Percentiles rank a stretch among this genome's conserved stretches.
These are phyloP conservation scores for Ophiocytium majus DNA, from an alignment of 352 stramenopile species.

Conservation along the genomic window DNA sequence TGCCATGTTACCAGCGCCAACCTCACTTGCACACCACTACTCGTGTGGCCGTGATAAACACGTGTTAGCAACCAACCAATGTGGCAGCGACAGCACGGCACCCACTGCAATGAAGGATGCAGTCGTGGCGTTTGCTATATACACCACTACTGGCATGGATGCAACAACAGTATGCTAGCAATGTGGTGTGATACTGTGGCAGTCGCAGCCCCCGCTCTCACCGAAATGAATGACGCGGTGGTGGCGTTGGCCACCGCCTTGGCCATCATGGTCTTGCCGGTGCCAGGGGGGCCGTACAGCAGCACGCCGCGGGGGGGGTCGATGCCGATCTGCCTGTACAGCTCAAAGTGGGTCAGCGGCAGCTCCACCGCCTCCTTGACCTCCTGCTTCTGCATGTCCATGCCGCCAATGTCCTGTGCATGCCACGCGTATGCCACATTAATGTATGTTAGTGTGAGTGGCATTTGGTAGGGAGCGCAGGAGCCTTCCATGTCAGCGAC, in stretches of 20 bases:
- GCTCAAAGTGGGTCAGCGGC: constrained; percentile 96
- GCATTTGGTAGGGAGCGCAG: too few species aligned
- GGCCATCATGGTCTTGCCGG: constrained; percentile 76
- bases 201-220: constrained; percentile 50
- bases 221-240: constrained; percentile 96
- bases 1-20: too few species aligned
- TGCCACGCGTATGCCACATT: too few species aligned
- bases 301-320: constrained; percentile 96
- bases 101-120: constrained; percentile 94
- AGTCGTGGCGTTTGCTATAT: too few species aligned
- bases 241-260: constrained; percentile 99
- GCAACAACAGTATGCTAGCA: not conserved
- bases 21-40: too few species aligned
- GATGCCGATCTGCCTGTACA: constrained; percentile 99
- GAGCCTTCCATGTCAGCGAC: too few species aligned
- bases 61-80: too few species aligned
- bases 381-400: constrained; percentile 98
- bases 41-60: too few species aligned
- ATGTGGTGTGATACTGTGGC: not conserved
- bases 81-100: too few species aligned
- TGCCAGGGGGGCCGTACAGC: constrained; percentile 89
- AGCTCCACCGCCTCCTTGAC: constrained; percentile 98
- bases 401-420: constrained; percentile 98
- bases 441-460: too few species aligned
- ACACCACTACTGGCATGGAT: too few species aligned